Evolutionary conservation across 257 asterid species (phyloP), one percentile per base, ranked within the genome.

Genomic region (Ilex asprella): DNA sequence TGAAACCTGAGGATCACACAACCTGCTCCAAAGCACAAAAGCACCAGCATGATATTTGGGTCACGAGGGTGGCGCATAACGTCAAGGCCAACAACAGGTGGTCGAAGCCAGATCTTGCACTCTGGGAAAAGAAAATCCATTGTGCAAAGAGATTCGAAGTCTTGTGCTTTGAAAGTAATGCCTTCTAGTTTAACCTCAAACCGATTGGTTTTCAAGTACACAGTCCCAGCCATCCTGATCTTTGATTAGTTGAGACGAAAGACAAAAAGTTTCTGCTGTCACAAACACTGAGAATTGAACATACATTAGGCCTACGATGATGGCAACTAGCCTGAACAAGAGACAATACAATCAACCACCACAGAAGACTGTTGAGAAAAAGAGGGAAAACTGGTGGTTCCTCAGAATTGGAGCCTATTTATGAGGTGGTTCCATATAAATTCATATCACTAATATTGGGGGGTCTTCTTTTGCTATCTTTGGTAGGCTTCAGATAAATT

Each of bases 171-270:
- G 85, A 88, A 88, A 59, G 88, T 79, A 56, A 91, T 88, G 30
- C 90, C 98, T 81, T 91, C 96, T 1, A 91, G 89, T 65, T 84
- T 88, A 2, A 88, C 94, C 73, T 91, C 98, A 13, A 91, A 91
- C 1, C 82, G 67, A 63, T 91, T 79, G 30, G 98, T 91, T 68
- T 62, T 74, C 68, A 88, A 55, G 74, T 79, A 91, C 31, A 91
- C 94, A 0, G 73, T 66, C 16, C 95, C 96, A 12, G 88, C 92
- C 96, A 78, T 91, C 21, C 30, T 35, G 10, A 16, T 12, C 64
- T 55, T 44, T n/a, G 2, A 21, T 21, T 21, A 21, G 27, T 21
- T 21, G 27, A 21, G 27, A 35, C 41, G 41, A 35, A 35, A 35
- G 8, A 3, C 41, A 21, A 21, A 21, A 21, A 21, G 27, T 0